phyloP scores from a whole-genome alignment of 2,329 filamentous ascomycete genomes.

The Lecanicillium sp. region DNA sequence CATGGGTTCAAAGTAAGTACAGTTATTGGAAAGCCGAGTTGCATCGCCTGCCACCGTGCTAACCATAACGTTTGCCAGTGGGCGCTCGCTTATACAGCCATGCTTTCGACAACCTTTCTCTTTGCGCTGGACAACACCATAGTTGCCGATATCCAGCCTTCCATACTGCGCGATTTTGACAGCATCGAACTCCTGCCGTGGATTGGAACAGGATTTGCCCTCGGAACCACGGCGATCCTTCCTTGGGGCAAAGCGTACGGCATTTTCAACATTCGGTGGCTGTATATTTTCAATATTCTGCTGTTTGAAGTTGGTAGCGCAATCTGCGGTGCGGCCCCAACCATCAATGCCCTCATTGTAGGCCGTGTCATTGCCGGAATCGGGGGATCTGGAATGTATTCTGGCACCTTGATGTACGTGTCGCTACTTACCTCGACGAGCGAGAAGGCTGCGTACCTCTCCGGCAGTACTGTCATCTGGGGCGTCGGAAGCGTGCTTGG shows the following conservation, averaged over 20 bases:
- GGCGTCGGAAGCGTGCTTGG: conserved; percentile 38
- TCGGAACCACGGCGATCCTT: conserved; percentile 30
- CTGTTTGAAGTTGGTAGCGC: conserved; percentile 19
- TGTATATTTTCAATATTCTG: conserved; percentile 16
- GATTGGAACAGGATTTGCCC: conserved; percentile 27
- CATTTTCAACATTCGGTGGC: conserved; percentile 34
- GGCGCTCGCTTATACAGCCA: conserved; percentile 8
- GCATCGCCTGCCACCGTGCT: no score
- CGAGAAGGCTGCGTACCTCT: conserved; percentile 18
- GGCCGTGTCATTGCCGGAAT: conserved; percentile 33
- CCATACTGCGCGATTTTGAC: conserved; percentile 26
- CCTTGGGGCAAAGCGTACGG: conserved; percentile 33
- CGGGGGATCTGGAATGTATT: conserved; percentile 31
- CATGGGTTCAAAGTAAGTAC: no score
- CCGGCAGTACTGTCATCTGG: conserved; percentile 21
- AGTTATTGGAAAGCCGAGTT: no score
- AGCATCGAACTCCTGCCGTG: conserved; percentile 30
- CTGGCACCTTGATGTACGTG: conserved; percentile 19
- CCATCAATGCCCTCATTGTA: conserved; percentile 33
- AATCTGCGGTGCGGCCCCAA: conserved; percentile 30
- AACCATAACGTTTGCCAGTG: no score
- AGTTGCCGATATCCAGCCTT: conserved; percentile 36
- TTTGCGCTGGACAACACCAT: conserved; percentile 42
- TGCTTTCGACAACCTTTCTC: conserved; percentile 21
- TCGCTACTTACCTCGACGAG: conserved; percentile 15